phyloP scores from a whole-genome alignment of 441 rosid species.

The Gossypium schwendimanii region DNA sequence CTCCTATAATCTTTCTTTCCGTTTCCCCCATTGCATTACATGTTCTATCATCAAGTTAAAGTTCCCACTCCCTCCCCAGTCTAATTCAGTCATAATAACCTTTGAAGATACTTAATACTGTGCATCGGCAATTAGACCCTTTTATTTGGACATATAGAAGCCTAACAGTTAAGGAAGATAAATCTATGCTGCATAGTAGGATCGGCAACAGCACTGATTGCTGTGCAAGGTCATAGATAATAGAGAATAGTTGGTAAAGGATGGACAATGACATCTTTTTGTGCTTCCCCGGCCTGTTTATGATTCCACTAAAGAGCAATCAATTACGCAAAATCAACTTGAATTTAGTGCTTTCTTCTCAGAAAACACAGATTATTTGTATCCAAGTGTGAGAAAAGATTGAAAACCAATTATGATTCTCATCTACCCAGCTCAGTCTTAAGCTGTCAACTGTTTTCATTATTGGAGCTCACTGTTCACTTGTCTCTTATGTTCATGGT shows the following conservation, averaged over 20 bases:
- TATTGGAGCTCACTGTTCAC: slow-evolving; percentile 29
- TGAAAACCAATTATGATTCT: slow-evolving; percentile 10
- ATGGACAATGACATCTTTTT: not conserved
- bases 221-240: not conserved
- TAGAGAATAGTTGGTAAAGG: slow-evolving; percentile 9
- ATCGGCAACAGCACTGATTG: not conserved
- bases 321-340: slow-evolving; percentile 4
- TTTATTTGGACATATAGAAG: not conserved
- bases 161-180: not conserved
- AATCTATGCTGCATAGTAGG: not conserved
- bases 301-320: slow-evolving; percentile 9
- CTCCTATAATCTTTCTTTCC: not conserved
- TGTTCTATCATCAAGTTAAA: slow-evolving; percentile 1
- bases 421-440: not conserved
- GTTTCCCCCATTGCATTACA: not conserved
- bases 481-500: slow-evolving; percentile 25
- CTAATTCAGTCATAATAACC: slow-evolving; percentile 1
- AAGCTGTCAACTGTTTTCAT: slow-evolving; percentile 20
- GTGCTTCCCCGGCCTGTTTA: not conserved
- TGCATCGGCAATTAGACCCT: not conserved
- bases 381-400: slow-evolving; percentile 9
- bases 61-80: not conserved
- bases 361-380: not conserved
- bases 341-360: slow-evolving; percentile 7
- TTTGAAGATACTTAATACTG: not conserved